Base-by-base conservation (phyloP, 805 yeast species). In the Lipomyces sp. region DNA sequence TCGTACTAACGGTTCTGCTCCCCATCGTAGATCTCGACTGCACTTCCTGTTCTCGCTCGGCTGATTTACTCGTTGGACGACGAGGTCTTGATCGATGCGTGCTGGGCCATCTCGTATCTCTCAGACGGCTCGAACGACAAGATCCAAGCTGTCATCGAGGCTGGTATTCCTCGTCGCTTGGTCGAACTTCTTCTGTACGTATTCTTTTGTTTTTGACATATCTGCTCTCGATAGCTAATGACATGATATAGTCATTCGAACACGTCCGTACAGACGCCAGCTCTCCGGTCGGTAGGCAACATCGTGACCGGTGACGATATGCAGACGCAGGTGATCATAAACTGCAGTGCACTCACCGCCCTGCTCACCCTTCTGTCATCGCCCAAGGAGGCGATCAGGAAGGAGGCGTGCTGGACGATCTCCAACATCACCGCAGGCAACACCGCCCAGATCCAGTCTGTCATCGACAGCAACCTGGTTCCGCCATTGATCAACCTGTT, bases 351-450 rank as follows among this genome's bases (percentile, higher is more conserved):
- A 13, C 76, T 93, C 63, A 82, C 85, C 32, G 95, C 95, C 19
- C 75, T 93, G 57, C 82, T 83, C 45, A 86, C 86, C 41, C 76
- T 93, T 59, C 77, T 93, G 63, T 75, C 80, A 57, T 85, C 95
- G 29, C 81, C 87, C 53, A 89, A 90, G 75, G 98, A 93, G 69
- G 81, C 93, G 16, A 84, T 93, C 61, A 83, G 93, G 67, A 93
- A 93, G 70, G 98, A 93, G 74, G 95, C 98, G 4, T 89, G 98
- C 74, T 93, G 98, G 98, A 91, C 98, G 34, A 83, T 93, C 58
- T 90, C 97, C 52, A 93, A 93, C 72, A 90, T 93, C 67, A 93
- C 98, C 32, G 98, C 98, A 21, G 98, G 98, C 64, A 93, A 87
- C 69, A 73, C 90, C 21, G 90, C 85, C 56, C 98, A 93, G 75